Conservation (phyloP, 768 basidiomycete species). For the Ramaria rubella region DNA sequence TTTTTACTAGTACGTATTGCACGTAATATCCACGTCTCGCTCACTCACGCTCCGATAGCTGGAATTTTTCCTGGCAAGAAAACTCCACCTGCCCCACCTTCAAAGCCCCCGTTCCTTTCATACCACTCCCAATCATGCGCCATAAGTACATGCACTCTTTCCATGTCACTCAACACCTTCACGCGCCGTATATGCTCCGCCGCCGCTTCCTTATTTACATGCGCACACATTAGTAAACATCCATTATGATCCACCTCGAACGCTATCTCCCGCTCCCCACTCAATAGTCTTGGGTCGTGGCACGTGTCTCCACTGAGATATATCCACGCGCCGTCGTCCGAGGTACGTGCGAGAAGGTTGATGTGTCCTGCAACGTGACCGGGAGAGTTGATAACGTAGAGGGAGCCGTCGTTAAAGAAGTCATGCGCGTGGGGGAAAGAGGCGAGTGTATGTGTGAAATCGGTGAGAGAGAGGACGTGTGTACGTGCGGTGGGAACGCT, state of each 20-base stretch:
- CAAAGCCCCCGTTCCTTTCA: no score
- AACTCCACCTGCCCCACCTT: no score
- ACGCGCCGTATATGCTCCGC: slow-evolving; percentile 37
- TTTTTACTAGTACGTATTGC: no score
- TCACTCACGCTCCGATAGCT: no score
- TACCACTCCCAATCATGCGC: no score
- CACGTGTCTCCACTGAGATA: slow-evolving; percentile 50
- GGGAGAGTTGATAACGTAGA: slow-evolving; percentile 51
- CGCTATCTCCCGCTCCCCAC: slow-evolving; percentile 36
- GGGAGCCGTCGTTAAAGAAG: slow-evolving; percentile 49
- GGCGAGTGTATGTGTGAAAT: slow-evolving; percentile 35
- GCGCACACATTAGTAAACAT: slow-evolving; percentile 34
- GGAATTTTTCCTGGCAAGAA: no score
- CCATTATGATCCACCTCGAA: slow-evolving; percentile 13
- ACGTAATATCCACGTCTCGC: no score
- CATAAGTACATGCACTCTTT: slow-evolving; percentile 40
- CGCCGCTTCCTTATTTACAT: slow-evolving; percentile 37
- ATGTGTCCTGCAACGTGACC: slow-evolving; percentile 52
- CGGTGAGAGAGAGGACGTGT: slow-evolving; percentile 27
- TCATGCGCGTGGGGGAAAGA: slow-evolving; percentile 46
- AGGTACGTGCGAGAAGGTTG: slow-evolving; percentile 48
- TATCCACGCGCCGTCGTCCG: slow-evolving; percentile 46
- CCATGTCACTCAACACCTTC: slow-evolving; percentile 30
- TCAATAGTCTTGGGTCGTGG: slow-evolving; percentile 47
- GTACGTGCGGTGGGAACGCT: slow-evolving; percentile 37